Percentiles rank a stretch among this genome's conserved stretches.
phyloP scores from a whole-genome alignment of 257 asterid genomes.

The Solanum sitiens region DNA sequence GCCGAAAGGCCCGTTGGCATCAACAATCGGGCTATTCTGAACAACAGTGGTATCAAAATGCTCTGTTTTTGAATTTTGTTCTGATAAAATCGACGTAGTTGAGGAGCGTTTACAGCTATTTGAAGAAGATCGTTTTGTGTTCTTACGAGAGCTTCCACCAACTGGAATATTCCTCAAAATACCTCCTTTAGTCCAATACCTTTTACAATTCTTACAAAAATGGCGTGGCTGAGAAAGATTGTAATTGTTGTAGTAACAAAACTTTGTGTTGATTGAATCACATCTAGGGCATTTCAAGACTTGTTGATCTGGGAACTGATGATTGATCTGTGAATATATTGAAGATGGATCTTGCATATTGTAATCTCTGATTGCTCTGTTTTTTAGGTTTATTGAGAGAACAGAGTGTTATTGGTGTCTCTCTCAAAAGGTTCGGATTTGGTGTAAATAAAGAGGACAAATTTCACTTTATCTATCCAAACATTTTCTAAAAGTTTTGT shows the following conservation, averaged over 20 bases:
- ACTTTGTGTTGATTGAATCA: slow-evolving; percentile 67
- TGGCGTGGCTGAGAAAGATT: slow-evolving; percentile 95
- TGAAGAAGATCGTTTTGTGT: slow-evolving; percentile 39
- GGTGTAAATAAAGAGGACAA: background rate
- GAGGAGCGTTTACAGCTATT: slow-evolving; percentile 11
- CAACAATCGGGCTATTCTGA: background rate
- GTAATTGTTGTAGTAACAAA: slow-evolving; percentile 87
- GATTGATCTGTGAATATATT: slow-evolving; percentile 44
- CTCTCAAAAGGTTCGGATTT: background rate
- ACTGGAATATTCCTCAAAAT: slow-evolving; percentile 75
- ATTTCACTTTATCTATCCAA: background rate
- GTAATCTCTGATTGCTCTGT: background rate
- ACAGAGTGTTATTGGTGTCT: background rate
- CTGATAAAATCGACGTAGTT: background rate
- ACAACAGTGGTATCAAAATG: background rate
- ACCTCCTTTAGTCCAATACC: slow-evolving; percentile 95
- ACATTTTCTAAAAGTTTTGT: background rate
- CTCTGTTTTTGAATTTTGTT: slow-evolving; percentile 15
- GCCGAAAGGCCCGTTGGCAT: slow-evolving; percentile 31
- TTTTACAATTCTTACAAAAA: slow-evolving; percentile 68
- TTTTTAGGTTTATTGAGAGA: background rate
- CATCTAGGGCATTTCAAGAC: slow-evolving; percentile 81
- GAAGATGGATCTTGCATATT: slow-evolving; percentile 55
- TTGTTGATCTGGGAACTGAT: slow-evolving; percentile 62
- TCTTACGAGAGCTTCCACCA: slow-evolving; percentile 73